These are phyloP conservation scores for Monosporascus ibericus DNA, from an alignment of 2,329 filamentous ascomycete genomes.

Conservation along the genomic window DNA sequence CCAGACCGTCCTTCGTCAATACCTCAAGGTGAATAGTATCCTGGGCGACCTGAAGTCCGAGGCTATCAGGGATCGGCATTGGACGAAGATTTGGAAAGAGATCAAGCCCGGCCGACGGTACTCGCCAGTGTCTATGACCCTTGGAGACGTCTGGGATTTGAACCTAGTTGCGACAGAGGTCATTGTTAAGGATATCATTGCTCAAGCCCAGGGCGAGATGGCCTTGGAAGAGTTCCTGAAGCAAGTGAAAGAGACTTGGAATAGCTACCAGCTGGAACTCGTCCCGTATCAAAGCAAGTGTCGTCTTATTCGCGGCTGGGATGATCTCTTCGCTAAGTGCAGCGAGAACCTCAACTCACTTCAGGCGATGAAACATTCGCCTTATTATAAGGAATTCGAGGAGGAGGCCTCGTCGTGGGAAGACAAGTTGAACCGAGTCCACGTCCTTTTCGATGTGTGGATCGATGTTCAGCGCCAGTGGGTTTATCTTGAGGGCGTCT, in stretches of 20 bases:
- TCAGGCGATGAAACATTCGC: conserved; percentile 97
- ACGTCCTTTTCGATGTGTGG: conserved; percentile 98
- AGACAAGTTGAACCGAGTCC: conserved; percentile 94
- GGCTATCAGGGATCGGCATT: conserved; percentile 91
- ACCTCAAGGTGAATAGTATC: conserved; percentile 85
- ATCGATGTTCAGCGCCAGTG: conserved; percentile 99
- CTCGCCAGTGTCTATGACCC: conserved; percentile 86
- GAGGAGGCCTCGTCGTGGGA: conserved; percentile 96
- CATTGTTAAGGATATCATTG: conserved; percentile 87
- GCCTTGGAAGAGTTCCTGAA: conserved; percentile 95
- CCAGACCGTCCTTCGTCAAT: conserved; percentile 79
- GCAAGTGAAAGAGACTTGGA: conserved; percentile 94
- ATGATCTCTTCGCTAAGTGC: conserved; percentile 96
- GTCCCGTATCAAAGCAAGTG: conserved; percentile 98
- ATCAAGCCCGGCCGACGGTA: conserved; percentile 90
- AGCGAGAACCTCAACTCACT: conserved; percentile 96
- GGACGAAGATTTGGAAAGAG: conserved; percentile 96
- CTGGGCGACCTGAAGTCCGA: conserved; percentile 92
- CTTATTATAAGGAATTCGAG: conserved; percentile 99
- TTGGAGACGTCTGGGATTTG: conserved; percentile 98
- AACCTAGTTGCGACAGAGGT: conserved; percentile 82
- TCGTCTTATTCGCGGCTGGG: conserved; percentile 93
- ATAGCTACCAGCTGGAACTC: conserved; percentile 87
- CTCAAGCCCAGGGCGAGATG: conserved; percentile 96
- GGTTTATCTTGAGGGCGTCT: conserved; percentile 98